Evolutionary conservation across 768 basidiomycete species (phyloP).

Genomic region (Lentinula sp.): DNA sequence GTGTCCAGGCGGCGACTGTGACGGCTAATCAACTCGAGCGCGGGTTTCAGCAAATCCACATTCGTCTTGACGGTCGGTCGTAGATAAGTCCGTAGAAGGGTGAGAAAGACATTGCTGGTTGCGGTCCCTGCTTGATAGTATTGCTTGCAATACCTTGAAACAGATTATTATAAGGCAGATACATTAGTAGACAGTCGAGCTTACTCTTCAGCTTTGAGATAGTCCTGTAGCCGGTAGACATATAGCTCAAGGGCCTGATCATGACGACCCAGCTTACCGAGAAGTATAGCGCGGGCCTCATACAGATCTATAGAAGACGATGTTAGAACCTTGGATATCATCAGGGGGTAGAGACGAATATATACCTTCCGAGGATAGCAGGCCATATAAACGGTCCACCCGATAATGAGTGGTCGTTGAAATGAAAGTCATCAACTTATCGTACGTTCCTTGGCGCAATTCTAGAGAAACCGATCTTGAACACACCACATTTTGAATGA

Average conservation of each 20-base stretch:
- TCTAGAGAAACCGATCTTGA: constrained; percentile 26
- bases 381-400: constrained; percentile 73
- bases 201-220: constrained; percentile 84
- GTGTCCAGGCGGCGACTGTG: constrained; percentile 82
- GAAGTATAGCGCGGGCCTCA: constrained; percentile 86
- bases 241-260: constrained; percentile 95
- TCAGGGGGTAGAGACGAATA: background rate
- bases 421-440: constrained; percentile 75
- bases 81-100: constrained; percentile 83
- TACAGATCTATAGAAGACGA: constrained; percentile 55
- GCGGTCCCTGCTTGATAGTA: constrained; percentile 56
- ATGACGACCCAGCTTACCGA: constrained; percentile 86
- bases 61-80: constrained; percentile 52
- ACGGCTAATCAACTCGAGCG: constrained; percentile 80
- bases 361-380: constrained; percentile 78
- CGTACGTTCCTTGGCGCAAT: constrained; percentile 44
- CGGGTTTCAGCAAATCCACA: constrained; percentile 66
- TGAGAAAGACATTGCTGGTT: constrained; percentile 69
- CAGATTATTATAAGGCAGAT: constrained; percentile 1
- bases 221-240: constrained; percentile 81
- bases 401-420: constrained; percentile 63
- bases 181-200: constrained; percentile 15
- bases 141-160: constrained; percentile 79
- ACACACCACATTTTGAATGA: background rate
- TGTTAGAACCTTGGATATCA: background rate